Percentiles rank a stretch among this genome's conserved stretches.
These are phyloP conservation scores for Grifola frondosa DNA, from an alignment of 1,284 basidiomycete species.

Conservation along the genomic window DNA sequence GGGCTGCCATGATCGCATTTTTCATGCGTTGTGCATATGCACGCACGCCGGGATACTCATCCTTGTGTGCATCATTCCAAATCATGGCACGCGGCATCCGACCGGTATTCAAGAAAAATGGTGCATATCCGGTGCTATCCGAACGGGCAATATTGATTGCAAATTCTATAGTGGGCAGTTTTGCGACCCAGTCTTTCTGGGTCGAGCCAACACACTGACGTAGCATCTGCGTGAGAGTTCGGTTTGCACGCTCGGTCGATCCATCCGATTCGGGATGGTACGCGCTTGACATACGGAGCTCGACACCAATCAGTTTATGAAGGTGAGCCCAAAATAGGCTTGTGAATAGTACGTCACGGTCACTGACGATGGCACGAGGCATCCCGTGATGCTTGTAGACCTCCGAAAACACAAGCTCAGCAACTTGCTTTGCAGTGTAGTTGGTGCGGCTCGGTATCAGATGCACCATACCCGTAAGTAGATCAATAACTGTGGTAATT, in stretches of 20 bases:
- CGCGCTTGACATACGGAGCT: constrained; percentile 39
- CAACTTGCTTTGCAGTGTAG: constrained; percentile 34
- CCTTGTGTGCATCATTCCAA: constrained; percentile 3
- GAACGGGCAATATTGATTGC: constrained; percentile 16
- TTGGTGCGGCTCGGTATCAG: constrained; percentile 26
- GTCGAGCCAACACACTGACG: constrained; percentile 5
- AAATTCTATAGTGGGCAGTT: constrained; percentile 6
- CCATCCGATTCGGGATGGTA: constrained; percentile 48
- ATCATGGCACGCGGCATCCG: constrained; percentile 13
- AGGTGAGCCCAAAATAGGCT: constrained; percentile 41
- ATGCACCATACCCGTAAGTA: constrained; percentile 33
- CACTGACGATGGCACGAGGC: constrained; percentile 38
- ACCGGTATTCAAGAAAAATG: constrained; percentile 28
- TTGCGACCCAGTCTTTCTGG: constrained; percentile 6
- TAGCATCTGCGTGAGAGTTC: constrained; percentile 6
- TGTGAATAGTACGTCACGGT: constrained; percentile 28
- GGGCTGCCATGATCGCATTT: constrained; percentile 12
- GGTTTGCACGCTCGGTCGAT: constrained; percentile 31
- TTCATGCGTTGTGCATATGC: constrained; percentile 14
- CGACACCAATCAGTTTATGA: constrained; percentile 31
- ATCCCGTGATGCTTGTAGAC: constrained; percentile 42
- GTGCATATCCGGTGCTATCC: constrained; percentile 33
- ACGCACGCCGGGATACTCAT: constrained; percentile 16
- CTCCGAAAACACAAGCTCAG: constrained; percentile 37
- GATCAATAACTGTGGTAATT: constrained; percentile 33